These are phyloP conservation scores for Mycena alexandri DNA, from an alignment of 768 basidiomycete genomes.

Conservation along the genomic window DNA sequence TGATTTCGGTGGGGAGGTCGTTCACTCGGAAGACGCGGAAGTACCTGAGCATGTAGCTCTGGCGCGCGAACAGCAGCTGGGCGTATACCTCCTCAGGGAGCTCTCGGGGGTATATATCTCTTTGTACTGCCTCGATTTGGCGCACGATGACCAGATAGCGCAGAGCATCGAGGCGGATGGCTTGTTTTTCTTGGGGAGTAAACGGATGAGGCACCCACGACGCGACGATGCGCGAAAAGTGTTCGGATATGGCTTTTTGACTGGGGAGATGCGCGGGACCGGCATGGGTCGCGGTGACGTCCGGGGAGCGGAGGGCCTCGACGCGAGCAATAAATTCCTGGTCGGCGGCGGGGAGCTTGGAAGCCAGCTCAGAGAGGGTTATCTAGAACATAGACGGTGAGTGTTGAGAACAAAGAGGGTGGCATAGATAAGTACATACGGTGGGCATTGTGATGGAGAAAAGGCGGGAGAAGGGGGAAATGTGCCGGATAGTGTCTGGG, in stretches of 20 bases:
- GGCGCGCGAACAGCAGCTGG: conserved; percentile 37
- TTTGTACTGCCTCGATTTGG: conserved; percentile 35
- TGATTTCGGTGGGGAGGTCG: conserved; percentile 75
- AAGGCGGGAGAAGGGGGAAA: conserved; percentile 3
- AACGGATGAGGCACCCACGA: conserved; percentile 37
- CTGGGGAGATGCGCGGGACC: conserved; percentile 5
- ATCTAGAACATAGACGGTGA: conserved; percentile 16
- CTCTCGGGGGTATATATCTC: conserved; percentile 35
- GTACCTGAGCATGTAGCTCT: conserved; percentile 34
- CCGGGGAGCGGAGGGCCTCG: conserved; percentile 12
- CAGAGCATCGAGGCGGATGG: conserved; percentile 29
- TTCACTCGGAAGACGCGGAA: conserved; percentile 52
- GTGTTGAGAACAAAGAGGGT: conserved; percentile 5
- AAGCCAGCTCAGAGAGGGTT: background rate
- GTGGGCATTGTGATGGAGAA: background rate
- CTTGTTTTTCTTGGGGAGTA: conserved; percentile 29
- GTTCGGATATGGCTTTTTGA: background rate
- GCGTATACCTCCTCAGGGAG: conserved; percentile 33
- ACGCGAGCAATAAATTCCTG: conserved; percentile 26
- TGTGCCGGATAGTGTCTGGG: background rate
- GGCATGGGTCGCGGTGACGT: conserved; percentile 10
- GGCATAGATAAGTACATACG: conserved; percentile 18
- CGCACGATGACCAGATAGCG: conserved; percentile 34
- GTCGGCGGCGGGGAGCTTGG: conserved; percentile 21
- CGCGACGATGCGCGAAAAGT: conserved; percentile 45